Evolutionary conservation across 163 green algal genomes (phyloP), one percentile per base, ranked within the genome.

Genomic region (Chlorella variabilis): DNA sequence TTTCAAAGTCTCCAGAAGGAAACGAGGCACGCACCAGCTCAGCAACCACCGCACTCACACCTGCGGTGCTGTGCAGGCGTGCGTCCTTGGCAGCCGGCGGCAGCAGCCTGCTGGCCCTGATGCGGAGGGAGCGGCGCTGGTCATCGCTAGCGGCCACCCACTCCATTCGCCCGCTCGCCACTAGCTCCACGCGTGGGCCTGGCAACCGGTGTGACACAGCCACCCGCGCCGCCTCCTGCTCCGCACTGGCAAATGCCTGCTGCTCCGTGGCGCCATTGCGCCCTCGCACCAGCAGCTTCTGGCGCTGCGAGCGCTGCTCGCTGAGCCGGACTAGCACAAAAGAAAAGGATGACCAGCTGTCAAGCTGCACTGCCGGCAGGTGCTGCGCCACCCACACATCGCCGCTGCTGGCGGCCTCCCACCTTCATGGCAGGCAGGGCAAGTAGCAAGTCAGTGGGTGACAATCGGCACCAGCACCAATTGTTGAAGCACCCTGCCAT

Each of bases 281-380:
- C 18, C 89, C 89, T 3, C 89, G 81, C 42, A 93, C 77, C 23
- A 93, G 27, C 58, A 93, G 66, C 75, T 84, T 86, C 45, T 88
- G 83, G 27, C 65, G 75, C 34, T 73, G 41, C 21, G 39, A 75
- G 42, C 70, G 73, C 39, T 59, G 34, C 70, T 92, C 89, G 21
- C 49, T 58, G 3, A 91, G 69, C 4, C 81, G 81, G 23, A 85
- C 83, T 63, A 93, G 70, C 36, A 92, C 80, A 78, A 90, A 93
- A 23, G 74, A 41, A 69, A 91, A 93, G 59, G 62, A 65, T 48
- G 85, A 85, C 65, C 74, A 85, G 33, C 77, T 71, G 71, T 93
- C 89, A 27, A 93, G 84, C 36, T 79, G 67, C 9, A 91, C 88
- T 11, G 85, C 77, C 13, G 81, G 74, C 58, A 93, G 36, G 33